phyloP scores from a whole-genome alignment of 345 rosid species.

The Brassica incana region DNA sequence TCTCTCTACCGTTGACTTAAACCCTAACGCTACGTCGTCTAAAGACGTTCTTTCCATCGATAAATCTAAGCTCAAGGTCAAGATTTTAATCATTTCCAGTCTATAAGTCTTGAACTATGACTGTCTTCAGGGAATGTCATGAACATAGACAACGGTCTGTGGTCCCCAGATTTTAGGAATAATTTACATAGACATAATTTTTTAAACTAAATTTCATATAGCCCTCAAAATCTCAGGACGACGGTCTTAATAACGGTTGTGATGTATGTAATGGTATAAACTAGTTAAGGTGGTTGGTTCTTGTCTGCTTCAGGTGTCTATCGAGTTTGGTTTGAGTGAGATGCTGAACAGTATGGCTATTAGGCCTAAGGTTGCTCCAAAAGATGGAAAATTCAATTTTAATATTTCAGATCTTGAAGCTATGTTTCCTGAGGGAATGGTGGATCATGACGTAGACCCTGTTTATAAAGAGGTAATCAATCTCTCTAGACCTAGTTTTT shows the following conservation, averaged over 20 bases:
- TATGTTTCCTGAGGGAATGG: conserved; percentile 56
- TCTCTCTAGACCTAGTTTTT: not conserved
- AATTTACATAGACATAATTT: no score
- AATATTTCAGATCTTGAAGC: conserved; percentile 54
- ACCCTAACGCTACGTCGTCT: conserved; percentile 31
- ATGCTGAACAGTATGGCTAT: conserved; percentile 62
- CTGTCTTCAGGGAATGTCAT: no score
- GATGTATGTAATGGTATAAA: no score
- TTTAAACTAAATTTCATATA: no score
- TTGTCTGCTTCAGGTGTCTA: conserved; percentile 51
- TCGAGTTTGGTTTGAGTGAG: conserved; percentile 80
- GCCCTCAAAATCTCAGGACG: no score
- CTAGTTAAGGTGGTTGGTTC: not conserved
- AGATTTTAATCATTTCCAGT: not conserved
- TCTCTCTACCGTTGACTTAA: conserved; percentile 49
- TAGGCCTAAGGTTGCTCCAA: conserved; percentile 49
- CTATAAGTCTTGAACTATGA: not conserved
- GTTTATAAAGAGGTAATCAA: conserved; percentile 54
- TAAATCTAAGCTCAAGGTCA: conserved; percentile 64
- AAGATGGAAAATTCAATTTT: conserved; percentile 60
- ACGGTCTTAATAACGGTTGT: no score
- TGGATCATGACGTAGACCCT: conserved; percentile 48
- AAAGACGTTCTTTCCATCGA: conserved; percentile 41
- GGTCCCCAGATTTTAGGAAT: no score
- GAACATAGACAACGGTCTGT: no score